phyloP scores from a whole-genome alignment of 306 rosid species.

The Styphnolobium japonicum region DNA sequence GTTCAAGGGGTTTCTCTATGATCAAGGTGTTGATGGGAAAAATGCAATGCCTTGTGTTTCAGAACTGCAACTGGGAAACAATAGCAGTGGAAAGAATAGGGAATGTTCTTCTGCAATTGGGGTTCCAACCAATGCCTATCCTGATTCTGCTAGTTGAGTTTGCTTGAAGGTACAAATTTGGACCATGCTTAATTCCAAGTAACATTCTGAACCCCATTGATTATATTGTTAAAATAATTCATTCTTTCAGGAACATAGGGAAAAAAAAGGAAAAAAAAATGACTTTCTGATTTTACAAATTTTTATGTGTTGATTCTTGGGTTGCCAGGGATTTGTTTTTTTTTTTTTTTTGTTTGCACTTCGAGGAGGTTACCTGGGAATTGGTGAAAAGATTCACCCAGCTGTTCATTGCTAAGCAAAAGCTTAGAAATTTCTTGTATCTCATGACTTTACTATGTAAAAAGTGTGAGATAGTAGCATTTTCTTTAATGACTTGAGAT shows the following conservation, averaged over 20 bases:
- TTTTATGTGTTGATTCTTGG: background rate
- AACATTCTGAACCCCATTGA: background rate
- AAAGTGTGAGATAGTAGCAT: background rate
- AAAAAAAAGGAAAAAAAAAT: background rate
- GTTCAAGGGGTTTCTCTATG: conserved; percentile 80
- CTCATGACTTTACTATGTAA: background rate
- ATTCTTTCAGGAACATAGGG: background rate
- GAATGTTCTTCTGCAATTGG: conserved; percentile 53
- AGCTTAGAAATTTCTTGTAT: background rate
- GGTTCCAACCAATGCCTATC: conserved; percentile 36
- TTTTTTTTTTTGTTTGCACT: background rate
- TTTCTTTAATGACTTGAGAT: background rate
- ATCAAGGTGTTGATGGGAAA: conserved; percentile 67
- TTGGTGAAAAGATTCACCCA: background rate
- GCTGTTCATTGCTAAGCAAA: background rate
- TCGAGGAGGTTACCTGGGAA: background rate
- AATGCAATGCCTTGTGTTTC: conserved; percentile 51
- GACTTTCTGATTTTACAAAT: background rate
- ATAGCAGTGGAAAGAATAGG: conserved; percentile 45
- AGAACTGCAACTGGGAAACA: conserved; percentile 51
- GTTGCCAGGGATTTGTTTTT: background rate
- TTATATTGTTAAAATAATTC: background rate
- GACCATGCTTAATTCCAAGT: background rate
- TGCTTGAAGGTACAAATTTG: conserved; percentile 20
- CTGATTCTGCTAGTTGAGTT: conserved; percentile 44